Base-by-base conservation (phyloP, 2,329 filamentous ascomycete genomes). In the Fusarium newnesense region DNA sequence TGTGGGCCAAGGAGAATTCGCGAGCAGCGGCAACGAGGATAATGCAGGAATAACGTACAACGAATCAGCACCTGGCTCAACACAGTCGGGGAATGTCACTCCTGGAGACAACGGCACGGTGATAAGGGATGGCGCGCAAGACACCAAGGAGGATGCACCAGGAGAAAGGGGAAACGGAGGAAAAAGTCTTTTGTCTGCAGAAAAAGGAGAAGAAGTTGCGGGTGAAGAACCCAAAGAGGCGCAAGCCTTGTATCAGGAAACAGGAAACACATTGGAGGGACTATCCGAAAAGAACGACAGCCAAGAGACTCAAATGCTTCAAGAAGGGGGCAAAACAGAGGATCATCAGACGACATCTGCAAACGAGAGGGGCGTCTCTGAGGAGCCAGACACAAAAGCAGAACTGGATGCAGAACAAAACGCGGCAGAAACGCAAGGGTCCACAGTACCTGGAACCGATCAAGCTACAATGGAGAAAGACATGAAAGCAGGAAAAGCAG, bases 371-470 rank as follows among this genome's bases (percentile, higher is more conserved):
- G 34, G 49, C 42, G 42, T 56, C 39, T 53, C 54, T 39, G 70
- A 65, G 28, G 60, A 52, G 42, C 44, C 53, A 46, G 60, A 46
- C 59, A 46, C 37, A 47, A 67, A 65, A 54, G 46, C 64, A 64
- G 65, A 69, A 63, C 53, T 42, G 67, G 64, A 57, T 40, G 49
- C 58, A 34, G 53, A 59, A 64, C 65, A 54, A 50, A 65, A 64
- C 46, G 54, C 62, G 62, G 56, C 64, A 64, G 62, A 77, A 64
- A 63, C 62, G 66, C 69, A 67, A 69, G 76, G 76, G 68, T 75
- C 42, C 47, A 77, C 76, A 77, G 76, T 44, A 77, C 76, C 76
- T 71, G 69, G 70, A 46, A 61, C 71, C 68, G 60, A 69, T 40
- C 61, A 72, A 74, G 69, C 62, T 18, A 73, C 59, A 57, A 67